Percentiles rank a stretch among this genome's conserved stretches.
Evolutionary conservation across 371 early-diverging fungal genomes (phyloP).

Genomic region (Saksenaea oblongispora): DNA sequence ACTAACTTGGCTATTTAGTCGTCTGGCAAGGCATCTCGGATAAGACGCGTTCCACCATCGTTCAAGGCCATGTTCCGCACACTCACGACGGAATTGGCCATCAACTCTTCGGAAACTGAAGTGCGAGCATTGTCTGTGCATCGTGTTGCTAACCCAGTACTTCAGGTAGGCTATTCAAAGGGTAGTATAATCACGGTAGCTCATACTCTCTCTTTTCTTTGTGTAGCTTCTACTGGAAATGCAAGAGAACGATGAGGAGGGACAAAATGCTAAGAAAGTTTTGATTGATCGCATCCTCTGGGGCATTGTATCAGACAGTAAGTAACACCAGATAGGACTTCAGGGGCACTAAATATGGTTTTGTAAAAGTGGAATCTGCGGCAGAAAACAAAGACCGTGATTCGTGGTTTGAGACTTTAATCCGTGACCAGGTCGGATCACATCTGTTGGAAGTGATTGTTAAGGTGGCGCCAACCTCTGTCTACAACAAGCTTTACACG

Average conservation of each 20-base stretch:
- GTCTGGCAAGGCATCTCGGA: constrained; percentile 27
- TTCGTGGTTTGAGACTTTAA: constrained; percentile 58
- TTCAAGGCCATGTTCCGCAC: constrained; percentile 60
- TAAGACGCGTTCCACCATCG: constrained; percentile 61
- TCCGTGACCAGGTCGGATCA: constrained; percentile 68
- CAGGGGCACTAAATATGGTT: not conserved
- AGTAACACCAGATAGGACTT: not conserved
- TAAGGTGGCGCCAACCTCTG: constrained; percentile 54
- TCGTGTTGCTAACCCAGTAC: constrained; percentile 75
- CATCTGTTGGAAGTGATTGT: constrained; percentile 67
- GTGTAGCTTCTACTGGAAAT: constrained; percentile 55
- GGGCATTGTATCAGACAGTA: constrained; percentile 57
- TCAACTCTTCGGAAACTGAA: constrained; percentile 55
- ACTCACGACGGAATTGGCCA: constrained; percentile 59
- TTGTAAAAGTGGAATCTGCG: constrained; percentile 19
- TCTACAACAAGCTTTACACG: constrained; percentile 69
- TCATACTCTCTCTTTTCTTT: not conserved
- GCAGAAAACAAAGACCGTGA: constrained; percentile 48
- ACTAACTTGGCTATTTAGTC: constrained; percentile 10
- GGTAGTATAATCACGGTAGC: not conserved
- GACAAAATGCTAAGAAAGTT: constrained; percentile 47
- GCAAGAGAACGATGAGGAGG: constrained; percentile 51
- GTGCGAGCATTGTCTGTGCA: constrained; percentile 65
- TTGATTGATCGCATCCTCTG: constrained; percentile 67
- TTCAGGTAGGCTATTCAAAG: constrained; percentile 53